Evolutionary conservation across 2,329 filamentous ascomycete genomes (phyloP), one percentile per base, ranked within the genome.

Genomic region (Fusarium pilosicola): DNA sequence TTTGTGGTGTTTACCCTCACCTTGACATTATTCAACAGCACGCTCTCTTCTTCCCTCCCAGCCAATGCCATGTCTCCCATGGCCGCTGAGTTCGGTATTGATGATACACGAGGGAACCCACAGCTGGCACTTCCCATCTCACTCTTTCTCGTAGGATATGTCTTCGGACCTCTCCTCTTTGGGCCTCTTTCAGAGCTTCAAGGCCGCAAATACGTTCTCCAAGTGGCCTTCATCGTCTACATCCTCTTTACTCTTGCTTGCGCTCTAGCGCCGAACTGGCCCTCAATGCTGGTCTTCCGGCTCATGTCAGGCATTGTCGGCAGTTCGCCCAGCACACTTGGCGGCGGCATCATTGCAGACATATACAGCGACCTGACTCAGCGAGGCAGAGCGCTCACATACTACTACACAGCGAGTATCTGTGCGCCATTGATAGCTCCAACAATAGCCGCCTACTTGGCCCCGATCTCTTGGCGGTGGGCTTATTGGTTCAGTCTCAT

Each of bases 221-320:
- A 90, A 0, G 81, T 77, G 15, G 86, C 88, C 0, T 89, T 90
- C 66, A 52, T 79, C n/a, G 73, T 80, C 7, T 85, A 82, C 63
- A 81, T 79, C 14, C 52, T 83, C 9, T 84, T 79, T 56, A 85
- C 82, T 1, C 77, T 84, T 45, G 84, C 78, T 10, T 85, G 82
- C 62, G 83, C 84, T 1, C 62, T 86, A 3, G 81, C 83, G 1
- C 84, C 84, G 0, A 83, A 78, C 36, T 87, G 82, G 82, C 67
- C 80, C 0, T 74, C 80, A 0, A 84, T 87, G 62, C 81, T 86
- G 0, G 78, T 84, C 7, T 86, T 87, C 59, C 81, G 85, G 0
- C 79, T 86, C 0, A 62, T 86, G 3, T 79, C 79, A 20, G 85
- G 86, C 0, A 78, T 82, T 5, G 80, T 78, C 46, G 85, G 81